Conservation (phyloP, 1,139 yeast species). For the Geotrichum restrictum region DNA sequence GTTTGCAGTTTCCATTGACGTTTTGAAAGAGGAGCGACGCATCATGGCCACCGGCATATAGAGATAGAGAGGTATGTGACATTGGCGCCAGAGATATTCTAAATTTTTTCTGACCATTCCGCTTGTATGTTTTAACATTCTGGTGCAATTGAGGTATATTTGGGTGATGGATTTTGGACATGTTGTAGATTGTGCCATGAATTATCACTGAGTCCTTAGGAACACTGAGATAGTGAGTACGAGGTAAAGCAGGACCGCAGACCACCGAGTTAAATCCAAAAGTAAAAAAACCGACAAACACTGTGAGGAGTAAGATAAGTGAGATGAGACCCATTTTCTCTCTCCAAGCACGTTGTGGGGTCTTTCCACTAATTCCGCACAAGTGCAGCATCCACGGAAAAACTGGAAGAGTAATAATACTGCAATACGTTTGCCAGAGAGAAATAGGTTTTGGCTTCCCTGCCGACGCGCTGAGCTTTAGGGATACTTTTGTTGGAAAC, state of each 20-base stretch:
- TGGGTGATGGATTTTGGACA: conserved; percentile 37
- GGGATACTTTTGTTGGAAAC: background rate
- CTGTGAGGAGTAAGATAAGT: conserved; percentile 63
- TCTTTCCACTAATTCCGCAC: conserved; percentile 65
- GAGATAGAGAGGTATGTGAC: conserved; percentile 60
- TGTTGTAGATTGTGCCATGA: conserved; percentile 72
- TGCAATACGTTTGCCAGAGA: conserved; percentile 74
- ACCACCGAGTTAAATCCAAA: conserved; percentile 81
- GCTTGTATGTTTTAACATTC: conserved; percentile 31
- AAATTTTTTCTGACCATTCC: conserved; percentile 10
- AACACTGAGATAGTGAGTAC: conserved; percentile 56
- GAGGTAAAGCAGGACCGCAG: conserved; percentile 48
- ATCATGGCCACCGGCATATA: conserved; percentile 58
- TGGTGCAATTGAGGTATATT: conserved; percentile 44
- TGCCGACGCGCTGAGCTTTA: background rate
- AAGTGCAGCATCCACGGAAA: conserved; percentile 69
- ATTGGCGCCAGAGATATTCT: conserved; percentile 52
- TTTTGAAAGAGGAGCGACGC: conserved; percentile 79
- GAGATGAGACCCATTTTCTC: conserved; percentile 79
- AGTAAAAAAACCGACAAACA: conserved; percentile 70
- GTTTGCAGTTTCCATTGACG: conserved; percentile 80
- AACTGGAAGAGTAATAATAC: conserved; percentile 77
- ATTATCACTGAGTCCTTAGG: conserved; percentile 59
- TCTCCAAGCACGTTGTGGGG: conserved; percentile 87
- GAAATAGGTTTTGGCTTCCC: conserved; percentile 39